phyloP scores from a whole-genome alignment of 805 yeast species.

The Hanseniaspora thailandica region DNA sequence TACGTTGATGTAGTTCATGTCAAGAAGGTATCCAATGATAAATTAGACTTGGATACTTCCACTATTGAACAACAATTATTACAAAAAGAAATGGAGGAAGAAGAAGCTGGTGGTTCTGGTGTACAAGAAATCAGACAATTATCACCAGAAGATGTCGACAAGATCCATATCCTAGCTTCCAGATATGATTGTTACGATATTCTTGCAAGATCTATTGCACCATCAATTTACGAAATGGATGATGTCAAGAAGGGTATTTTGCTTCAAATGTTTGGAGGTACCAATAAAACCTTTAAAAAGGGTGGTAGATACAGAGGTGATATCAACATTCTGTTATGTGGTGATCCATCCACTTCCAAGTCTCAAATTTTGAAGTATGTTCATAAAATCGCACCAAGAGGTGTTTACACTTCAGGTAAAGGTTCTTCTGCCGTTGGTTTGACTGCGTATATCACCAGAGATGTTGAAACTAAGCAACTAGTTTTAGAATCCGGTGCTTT shows the following conservation, averaged over 20 bases:
- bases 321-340: constrained; percentile 79
- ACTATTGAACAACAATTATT: constrained; percentile 37
- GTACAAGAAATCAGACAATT: constrained; percentile 66
- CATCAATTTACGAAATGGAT: constrained; percentile 91
- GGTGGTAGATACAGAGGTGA: constrained; percentile 97
- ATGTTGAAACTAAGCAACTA: constrained; percentile 81
- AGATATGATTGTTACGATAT: constrained; percentile 77
- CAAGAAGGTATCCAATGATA: constrained; percentile 68
- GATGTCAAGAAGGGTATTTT: constrained; percentile 93
- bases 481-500: constrained; percentile 94
- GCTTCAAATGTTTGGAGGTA: constrained; percentile 88
- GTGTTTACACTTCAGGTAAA: constrained; percentile 95
- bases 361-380: constrained; percentile 91
- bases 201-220: constrained; percentile 83
- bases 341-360: constrained; percentile 96
- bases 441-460: constrained; percentile 93
- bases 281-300: constrained; percentile 74
- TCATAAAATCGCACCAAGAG: constrained; percentile 95
- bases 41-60: constrained; percentile 69
- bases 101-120: constrained; percentile 44
- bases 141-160: constrained; percentile 54
- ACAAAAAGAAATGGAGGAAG: constrained; percentile 41
- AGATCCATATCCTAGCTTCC: constrained; percentile 47
- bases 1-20: constrained; percentile 90
- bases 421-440: constrained; percentile 98